phyloP scores from a whole-genome alignment of 75 land plant genomes.

The Cupressus sempervirens region DNA sequence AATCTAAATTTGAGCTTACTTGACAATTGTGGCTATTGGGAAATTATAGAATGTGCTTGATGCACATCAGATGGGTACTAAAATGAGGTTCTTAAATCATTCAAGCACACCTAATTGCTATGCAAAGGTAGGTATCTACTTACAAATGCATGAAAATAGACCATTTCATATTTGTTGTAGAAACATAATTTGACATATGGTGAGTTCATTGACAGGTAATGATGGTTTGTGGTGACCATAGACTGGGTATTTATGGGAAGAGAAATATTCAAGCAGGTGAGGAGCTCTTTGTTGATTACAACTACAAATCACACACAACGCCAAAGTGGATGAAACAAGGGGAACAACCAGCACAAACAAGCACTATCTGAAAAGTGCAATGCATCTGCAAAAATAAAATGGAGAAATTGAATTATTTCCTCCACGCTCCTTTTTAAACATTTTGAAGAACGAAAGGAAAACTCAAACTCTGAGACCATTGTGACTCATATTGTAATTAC shows the following conservation, averaged over 20 bases:
- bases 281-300: constrained; percentile 92
- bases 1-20: not conserved
- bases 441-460: too few species aligned
- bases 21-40: not conserved
- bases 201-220: constrained; percentile 44
- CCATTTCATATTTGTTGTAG: not conserved
- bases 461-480: too few species aligned
- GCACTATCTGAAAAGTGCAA: too few species aligned
- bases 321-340: constrained; percentile 87
- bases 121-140: constrained; percentile 59
- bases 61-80: constrained; percentile 93
- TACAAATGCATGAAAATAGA: not conserved
- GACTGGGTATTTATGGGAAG: constrained; percentile 96
- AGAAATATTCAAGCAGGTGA: constrained; percentile 79
- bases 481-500: too few species aligned
- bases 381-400: too few species aligned
- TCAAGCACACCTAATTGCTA: constrained; percentile 96
- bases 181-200: not conserved
- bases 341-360: constrained; percentile 30
- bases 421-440: too few species aligned
- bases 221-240: constrained; percentile 96
- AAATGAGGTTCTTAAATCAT: constrained; percentile 95
- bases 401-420: too few species aligned
- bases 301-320: constrained; percentile 79
- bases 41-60: constrained; percentile 82